Percentiles rank a stretch among this genome's conserved stretches.
These are phyloP conservation scores for Phalaenopsis equestris DNA, from an alignment of 106 monocot genomes.

Conservation along the genomic window DNA sequence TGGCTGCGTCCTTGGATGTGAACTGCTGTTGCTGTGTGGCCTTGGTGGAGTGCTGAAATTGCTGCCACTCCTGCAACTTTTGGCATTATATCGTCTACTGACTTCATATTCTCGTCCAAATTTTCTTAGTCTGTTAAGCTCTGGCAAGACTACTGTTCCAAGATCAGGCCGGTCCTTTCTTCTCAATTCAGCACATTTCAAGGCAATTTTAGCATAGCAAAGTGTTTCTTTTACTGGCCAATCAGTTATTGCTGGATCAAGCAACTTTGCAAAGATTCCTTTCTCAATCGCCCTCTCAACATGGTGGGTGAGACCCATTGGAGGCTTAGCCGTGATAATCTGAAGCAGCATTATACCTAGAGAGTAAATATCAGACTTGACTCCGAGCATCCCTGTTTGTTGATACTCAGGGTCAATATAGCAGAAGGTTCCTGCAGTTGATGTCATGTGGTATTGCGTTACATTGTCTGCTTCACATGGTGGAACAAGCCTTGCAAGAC, in stretches of 20 bases:
- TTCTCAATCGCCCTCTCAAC: slow-evolving; percentile 65
- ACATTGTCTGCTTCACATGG: slow-evolving; percentile 53
- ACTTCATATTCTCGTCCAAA: slow-evolving; percentile 25
- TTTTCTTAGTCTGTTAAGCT: slow-evolving; percentile 45
- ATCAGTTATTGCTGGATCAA: slow-evolving; percentile 47
- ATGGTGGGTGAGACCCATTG: slow-evolving; percentile 78
- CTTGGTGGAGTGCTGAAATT: background rate
- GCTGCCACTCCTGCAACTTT: background rate
- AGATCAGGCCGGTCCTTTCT: slow-evolving; percentile 25
- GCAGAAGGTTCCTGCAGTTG: slow-evolving; percentile 81
- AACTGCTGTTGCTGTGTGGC: background rate
- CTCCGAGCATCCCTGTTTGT: slow-evolving; percentile 83
- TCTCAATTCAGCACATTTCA: slow-evolving; percentile 34
- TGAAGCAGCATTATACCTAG: slow-evolving; percentile 74
- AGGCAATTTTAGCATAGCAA: slow-evolving; percentile 38
- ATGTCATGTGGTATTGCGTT: slow-evolving; percentile 77
- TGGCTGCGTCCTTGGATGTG: background rate
- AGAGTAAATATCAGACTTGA: slow-evolving; percentile 84
- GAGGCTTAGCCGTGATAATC: slow-evolving; percentile 71
- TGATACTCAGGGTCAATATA: slow-evolving; percentile 96
- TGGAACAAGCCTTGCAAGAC: slow-evolving; percentile 71
- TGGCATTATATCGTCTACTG: background rate
- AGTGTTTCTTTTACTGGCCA: slow-evolving; percentile 68
- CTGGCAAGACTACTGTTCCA: slow-evolving; percentile 45
- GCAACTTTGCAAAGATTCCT: slow-evolving; percentile 47